Percentiles rank a stretch among this genome's conserved stretches.
These are phyloP conservation scores for Starmerella bombicola DNA, from an alignment of 805 yeast genomes.

Conservation along the genomic window DNA sequence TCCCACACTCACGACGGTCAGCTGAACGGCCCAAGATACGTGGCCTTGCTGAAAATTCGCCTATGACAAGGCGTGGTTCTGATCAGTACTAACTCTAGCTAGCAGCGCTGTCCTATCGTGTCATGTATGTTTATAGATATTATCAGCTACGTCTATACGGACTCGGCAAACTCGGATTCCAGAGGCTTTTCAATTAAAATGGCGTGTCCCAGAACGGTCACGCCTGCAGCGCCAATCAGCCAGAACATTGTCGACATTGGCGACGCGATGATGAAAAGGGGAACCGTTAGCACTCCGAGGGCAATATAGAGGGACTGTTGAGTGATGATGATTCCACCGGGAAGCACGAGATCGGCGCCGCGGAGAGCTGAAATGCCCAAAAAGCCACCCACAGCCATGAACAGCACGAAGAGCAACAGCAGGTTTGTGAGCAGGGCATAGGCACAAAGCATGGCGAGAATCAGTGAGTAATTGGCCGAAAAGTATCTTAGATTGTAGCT, in stretches of 20 bases:
- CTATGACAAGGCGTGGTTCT: conserved; percentile 75
- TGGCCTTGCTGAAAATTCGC: conserved; percentile 62
- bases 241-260: conserved; percentile 84
- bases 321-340: conserved; percentile 54
- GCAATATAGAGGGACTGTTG: conserved; percentile 70
- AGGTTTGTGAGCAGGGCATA: conserved; percentile 82
- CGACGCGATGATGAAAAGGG: conserved; percentile 74
- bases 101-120: too few relatives aligned
- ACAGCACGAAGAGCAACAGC: conserved; percentile 69
- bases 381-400: conserved; percentile 60
- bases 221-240: conserved; percentile 78
- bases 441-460: conserved; percentile 58
- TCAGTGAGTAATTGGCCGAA: conserved; percentile 70
- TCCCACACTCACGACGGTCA: conserved; percentile 58
- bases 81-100: conserved; percentile 24
- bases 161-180: conserved; percentile 82
- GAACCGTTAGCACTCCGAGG: conserved; percentile 60
- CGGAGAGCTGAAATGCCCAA: conserved; percentile 64
- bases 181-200: conserved; percentile 87
- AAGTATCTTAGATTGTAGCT: conserved; percentile 76
- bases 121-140: too few relatives aligned
- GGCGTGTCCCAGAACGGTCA: conserved; percentile 74
- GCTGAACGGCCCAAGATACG: conserved; percentile 42
- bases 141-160: too few relatives aligned
- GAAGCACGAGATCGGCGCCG: conserved; percentile 69